A percentile compares a stretch with the other conserved stretches of the same genome.
Evolutionary conservation across 108 stramenopile species (phyloP).

Genomic region (Pinguiococcus pyrenoidosus): DNA sequence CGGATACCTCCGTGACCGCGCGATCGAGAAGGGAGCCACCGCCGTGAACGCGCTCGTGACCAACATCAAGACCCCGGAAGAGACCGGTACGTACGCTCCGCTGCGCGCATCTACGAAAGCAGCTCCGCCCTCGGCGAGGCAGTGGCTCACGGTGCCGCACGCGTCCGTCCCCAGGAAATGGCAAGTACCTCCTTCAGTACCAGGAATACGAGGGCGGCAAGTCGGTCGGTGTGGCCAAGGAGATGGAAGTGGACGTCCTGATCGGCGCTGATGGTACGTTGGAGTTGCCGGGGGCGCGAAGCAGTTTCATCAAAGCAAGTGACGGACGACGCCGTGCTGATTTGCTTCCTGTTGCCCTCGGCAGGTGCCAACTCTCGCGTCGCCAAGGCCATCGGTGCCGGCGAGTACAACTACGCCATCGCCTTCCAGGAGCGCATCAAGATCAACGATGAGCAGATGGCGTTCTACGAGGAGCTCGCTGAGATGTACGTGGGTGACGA

Average conservation of each 20-base stretch:
- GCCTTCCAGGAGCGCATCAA: conserved; percentile 98
- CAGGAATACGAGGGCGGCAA: conserved; percentile 49
- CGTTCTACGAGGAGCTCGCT: conserved; percentile 92
- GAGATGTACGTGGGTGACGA: conserved; percentile 98
- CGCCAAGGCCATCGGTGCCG: conserved; percentile 96
- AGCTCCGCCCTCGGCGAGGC: too few species aligned
- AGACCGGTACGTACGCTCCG: too few species aligned
- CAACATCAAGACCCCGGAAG: conserved; percentile 43
- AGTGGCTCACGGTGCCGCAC: too few species aligned
- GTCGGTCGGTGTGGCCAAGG: conserved; percentile 51
- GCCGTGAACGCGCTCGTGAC: conserved; percentile 86
- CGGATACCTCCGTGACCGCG: conserved; percentile 86
- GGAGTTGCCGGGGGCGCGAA: too few species aligned
- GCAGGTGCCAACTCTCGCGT: conserved; percentile 94
- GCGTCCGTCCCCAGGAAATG: conserved; percentile 52
- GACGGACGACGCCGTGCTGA: too few species aligned
- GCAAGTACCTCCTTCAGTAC: conserved; percentile 77
- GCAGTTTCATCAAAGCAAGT: too few species aligned
- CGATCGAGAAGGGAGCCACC: conserved; percentile 78
- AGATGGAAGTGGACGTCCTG: conserved; percentile 73
- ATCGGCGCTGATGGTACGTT: conserved; percentile 93
- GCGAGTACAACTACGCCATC: conserved; percentile 94
- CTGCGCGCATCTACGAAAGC: not conserved
- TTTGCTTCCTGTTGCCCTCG: too few species aligned
- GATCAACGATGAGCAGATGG: conserved; percentile 91